Evolutionary conservation across 2,329 filamentous ascomycete species (phyloP), one percentile per base, ranked within the genome.

Genomic region (Chlorencoelia australis): DNA sequence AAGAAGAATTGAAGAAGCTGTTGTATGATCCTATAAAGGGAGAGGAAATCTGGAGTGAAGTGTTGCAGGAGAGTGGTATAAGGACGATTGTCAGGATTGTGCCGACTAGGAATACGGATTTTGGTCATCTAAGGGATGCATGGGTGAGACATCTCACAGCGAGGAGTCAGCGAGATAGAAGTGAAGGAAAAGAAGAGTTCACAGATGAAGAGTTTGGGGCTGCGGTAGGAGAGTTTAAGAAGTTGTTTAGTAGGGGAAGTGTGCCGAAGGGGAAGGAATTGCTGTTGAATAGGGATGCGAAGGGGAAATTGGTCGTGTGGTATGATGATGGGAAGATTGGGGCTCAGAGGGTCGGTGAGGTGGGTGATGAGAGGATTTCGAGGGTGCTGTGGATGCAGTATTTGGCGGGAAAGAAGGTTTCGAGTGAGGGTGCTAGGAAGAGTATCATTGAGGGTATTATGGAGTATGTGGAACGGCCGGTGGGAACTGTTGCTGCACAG

Each of bases 81-180:
- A 69, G 86, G 37, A 89, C 79, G 17, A 73, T 79, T 0, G 78
- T 94, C 62, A 74, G 89, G 30, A 81, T 98, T 45, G 78, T 89
- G 3, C 91, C 91, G 0, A 87, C 86, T n/a, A 72, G 86, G 24
- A 87, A 93, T 59, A 98, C 91, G 13, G 88, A 96, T 60, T 96
- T 95, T 60, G 76, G 80, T 47, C 91, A 98, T 59, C 61, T 98
- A 44, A 75, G 89, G 26, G 91, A 98, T 55, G 91, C 84, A 1
- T 93, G 88, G 65, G 84, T 95, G 41, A 75, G 87, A 5, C 82
- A 84, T 15, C 81, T 98, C 45, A 82, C 83, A 36, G 79, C 74
- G 7, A 75, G 82, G 21, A 79, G 81, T 2, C 69, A 78, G 44
- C 66, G 68, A 15, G 22, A 44, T 11, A 30, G 29, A n/a, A n/a